Percentiles rank a stretch among this genome's conserved stretches.
Conservation (phyloP, 2,329 filamentous ascomycete species). For the Fusarium sp. region DNA sequence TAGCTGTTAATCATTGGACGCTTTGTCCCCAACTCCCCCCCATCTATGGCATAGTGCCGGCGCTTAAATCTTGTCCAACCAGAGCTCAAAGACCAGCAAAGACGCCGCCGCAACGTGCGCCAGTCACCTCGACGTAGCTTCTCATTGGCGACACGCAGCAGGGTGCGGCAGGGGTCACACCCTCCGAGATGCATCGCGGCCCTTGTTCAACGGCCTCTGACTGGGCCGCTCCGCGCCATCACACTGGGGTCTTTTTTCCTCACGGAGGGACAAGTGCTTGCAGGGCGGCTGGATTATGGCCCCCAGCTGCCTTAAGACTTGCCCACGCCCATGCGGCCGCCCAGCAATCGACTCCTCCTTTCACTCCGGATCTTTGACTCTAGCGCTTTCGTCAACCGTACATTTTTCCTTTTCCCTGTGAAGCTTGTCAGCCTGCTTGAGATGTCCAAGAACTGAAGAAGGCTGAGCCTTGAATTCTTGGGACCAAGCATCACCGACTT, state of each 20-base stretch:
- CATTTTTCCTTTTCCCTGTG: neutral
- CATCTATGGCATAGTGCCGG: constrained; percentile 37
- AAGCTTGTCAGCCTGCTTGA: constrained; percentile 2
- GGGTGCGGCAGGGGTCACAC: constrained; percentile 34
- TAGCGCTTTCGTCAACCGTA: constrained; percentile 6
- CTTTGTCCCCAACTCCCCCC: neutral
- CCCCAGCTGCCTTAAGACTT: constrained; percentile 42
- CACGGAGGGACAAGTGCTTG: constrained; percentile 24
- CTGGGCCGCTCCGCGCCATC: constrained; percentile 44
- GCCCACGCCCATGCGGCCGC: constrained; percentile 38
- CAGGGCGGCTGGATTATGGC: constrained; percentile 42
- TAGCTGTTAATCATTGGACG: constrained; percentile 28
- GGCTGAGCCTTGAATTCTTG: constrained; percentile 32
- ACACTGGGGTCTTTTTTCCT: constrained; percentile 38
- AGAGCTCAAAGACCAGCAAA: constrained; percentile 13
- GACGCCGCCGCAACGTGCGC: constrained; percentile 3
- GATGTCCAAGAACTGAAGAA: constrained; percentile 26
- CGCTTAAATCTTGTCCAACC: constrained; percentile 44
- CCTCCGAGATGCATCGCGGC: constrained; percentile 32
- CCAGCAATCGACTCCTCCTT: constrained; percentile 15
- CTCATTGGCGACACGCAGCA: constrained; percentile 36
- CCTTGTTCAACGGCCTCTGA: constrained; percentile 38
- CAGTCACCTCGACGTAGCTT: constrained; percentile 9
- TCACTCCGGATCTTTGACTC: constrained; percentile 6
- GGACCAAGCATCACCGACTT: constrained; percentile 7